Percentiles rank a stretch among this genome's conserved stretches.
These are phyloP conservation scores for Debaryomyces castellii DNA, from an alignment of 805 yeast genomes.

Conservation along the genomic window DNA sequence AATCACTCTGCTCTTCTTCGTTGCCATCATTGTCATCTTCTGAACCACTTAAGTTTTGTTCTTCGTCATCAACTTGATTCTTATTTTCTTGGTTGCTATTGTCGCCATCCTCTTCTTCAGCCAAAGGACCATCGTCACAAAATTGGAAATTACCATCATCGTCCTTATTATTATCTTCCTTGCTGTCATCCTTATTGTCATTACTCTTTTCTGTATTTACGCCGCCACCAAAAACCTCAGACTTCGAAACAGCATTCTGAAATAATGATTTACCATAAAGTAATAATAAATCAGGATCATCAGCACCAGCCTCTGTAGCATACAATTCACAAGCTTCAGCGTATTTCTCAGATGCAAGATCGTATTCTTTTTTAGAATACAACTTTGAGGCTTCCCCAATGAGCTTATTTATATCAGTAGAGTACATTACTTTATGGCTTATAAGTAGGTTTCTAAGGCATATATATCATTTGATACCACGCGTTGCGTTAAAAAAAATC, in stretches of 20 bases:
- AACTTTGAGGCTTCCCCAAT: slow-evolving; percentile 62
- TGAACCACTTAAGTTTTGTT: slow-evolving; percentile 52
- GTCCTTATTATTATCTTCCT: slow-evolving; percentile 19
- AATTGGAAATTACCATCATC: slow-evolving; percentile 28
- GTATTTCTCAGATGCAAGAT: slow-evolving; percentile 64
- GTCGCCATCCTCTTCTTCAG: slow-evolving; percentile 20
- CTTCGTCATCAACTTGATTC: slow-evolving; percentile 19
- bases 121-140: slow-evolving; percentile 23
- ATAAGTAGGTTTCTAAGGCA: neutral
- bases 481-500: neutral
- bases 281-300: slow-evolving; percentile 72
- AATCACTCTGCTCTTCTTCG: slow-evolving; percentile 59
- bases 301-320: slow-evolving; percentile 49
- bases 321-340: slow-evolving; percentile 69
- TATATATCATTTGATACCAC: neutral
- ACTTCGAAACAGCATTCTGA: slow-evolving; percentile 69
- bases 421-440: slow-evolving; percentile 16
- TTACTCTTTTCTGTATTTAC: slow-evolving; percentile 19
- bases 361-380: slow-evolving; percentile 65
- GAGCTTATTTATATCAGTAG: slow-evolving; percentile 45
- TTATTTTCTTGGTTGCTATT: slow-evolving; percentile 15
- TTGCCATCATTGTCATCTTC: slow-evolving; percentile 15
- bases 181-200: slow-evolving; percentile 22
- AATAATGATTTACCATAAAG: slow-evolving; percentile 80
- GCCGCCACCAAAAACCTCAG: slow-evolving; percentile 69